These are phyloP conservation scores for Quercus lobata DNA, from an alignment of 331 rosid genomes.

Conservation along the genomic window DNA sequence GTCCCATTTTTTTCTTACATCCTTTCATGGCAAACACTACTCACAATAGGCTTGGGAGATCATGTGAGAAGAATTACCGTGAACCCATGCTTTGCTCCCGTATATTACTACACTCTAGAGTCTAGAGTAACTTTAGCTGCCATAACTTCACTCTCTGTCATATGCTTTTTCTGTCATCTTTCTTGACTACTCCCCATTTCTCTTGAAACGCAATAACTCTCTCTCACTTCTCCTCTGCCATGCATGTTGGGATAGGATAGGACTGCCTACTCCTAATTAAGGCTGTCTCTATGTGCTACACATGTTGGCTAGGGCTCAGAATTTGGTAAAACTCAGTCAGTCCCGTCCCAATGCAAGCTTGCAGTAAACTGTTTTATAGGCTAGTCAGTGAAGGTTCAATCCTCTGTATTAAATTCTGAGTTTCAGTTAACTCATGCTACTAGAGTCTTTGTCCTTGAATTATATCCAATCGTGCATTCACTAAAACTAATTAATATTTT, in stretches of 20 bases:
- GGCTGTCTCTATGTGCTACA: background rate
- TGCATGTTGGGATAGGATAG: background rate
- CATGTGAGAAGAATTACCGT: slow-evolving; percentile 15
- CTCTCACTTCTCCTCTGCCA: background rate
- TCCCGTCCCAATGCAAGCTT: background rate
- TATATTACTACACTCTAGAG: no score
- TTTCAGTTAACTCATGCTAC: no score
- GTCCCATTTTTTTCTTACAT: no score
- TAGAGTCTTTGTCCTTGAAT: no score
- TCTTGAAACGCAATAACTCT: background rate
- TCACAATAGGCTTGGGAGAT: background rate
- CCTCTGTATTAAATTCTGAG: no score
- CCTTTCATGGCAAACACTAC: no score
- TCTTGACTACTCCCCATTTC: slow-evolving; percentile 5
- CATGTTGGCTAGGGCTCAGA: no score
- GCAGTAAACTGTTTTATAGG: background rate
- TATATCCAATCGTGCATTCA: no score
- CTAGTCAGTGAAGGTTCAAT: background rate
- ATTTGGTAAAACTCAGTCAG: background rate
- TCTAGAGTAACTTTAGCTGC: no score
- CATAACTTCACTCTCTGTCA: background rate
- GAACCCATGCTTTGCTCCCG: slow-evolving; percentile 7
- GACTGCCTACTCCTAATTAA: background rate
- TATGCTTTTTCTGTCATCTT: background rate
- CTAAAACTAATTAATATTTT: no score